A percentile compares a stretch with the other conserved stretches of the same genome.
Evolutionary conservation across 2,329 filamentous ascomycete genomes (phyloP).

Genomic region (Sarocladiaceae sp.): DNA sequence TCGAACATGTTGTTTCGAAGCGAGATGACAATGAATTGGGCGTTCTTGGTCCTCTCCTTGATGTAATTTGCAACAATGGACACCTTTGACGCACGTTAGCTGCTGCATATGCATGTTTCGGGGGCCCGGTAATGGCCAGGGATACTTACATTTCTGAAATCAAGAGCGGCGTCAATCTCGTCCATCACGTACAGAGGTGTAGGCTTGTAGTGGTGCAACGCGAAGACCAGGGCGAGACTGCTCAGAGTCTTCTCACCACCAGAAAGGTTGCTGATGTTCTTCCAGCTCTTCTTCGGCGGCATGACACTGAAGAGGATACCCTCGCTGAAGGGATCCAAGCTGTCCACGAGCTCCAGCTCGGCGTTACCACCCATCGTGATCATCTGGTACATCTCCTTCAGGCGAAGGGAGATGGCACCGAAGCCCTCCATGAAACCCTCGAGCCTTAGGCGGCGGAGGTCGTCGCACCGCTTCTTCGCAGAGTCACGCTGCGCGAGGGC

Average conservation of each 20-base stretch:
- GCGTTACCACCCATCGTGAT: conserved; percentile 99
- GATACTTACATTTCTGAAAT: conserved; percentile 88
- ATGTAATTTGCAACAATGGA: conserved; percentile 98
- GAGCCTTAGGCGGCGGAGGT: conserved; percentile 81
- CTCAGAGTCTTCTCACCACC: conserved; percentile 97
- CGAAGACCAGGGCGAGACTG: conserved; percentile 93
- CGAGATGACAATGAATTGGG: conserved; percentile 98
- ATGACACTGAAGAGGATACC: conserved; percentile 97
- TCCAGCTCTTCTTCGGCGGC: conserved; percentile 99
- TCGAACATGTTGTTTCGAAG: conserved; percentile 99
- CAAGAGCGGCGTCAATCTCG: conserved; percentile 95
- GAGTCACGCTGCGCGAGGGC: conserved; percentile 76
- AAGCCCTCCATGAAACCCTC: conserved; percentile 99
- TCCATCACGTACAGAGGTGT: conserved; percentile 99
- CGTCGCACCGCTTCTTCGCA: conserved; percentile 89
- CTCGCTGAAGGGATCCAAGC: conserved; percentile 92
- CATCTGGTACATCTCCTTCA: conserved; percentile 99
- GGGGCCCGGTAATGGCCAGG: neutral
- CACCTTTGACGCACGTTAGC: conserved; percentile 52
- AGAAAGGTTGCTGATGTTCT: conserved; percentile 94
- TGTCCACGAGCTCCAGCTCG: conserved; percentile 94
- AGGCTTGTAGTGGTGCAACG: conserved; percentile 94
- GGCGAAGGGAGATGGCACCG: conserved; percentile 82
- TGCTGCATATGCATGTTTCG: neutral
- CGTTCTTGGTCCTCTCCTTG: conserved; percentile 98